Conservation (phyloP, 768 basidiomycete genomes). For the Baorangia bicolor region DNA sequence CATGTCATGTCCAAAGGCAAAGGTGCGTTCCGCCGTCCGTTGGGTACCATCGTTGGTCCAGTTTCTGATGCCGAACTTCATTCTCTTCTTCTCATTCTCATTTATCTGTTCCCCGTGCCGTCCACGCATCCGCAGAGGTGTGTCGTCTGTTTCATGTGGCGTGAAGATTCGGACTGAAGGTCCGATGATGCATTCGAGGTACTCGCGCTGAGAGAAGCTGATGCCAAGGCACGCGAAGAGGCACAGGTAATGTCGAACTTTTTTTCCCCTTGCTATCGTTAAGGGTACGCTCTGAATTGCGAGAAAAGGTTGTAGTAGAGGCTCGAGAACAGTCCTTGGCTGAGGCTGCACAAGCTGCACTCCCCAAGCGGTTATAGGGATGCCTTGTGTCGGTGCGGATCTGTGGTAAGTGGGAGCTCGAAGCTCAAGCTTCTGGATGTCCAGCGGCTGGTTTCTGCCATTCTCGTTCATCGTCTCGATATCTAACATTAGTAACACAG, state of each 20-base stretch:
- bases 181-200: slow-evolving; percentile 10
- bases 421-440: neutral
- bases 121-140: slow-evolving; percentile 18
- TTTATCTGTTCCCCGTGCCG: neutral
- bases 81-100: neutral
- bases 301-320: slow-evolving; percentile 24
- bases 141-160: neutral
- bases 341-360: slow-evolving; percentile 30
- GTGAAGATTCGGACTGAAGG: neutral
- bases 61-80: neutral
- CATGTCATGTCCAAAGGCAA: slow-evolving; percentile 32
- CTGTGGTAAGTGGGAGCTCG: neutral
- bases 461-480: neutral
- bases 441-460: neutral
- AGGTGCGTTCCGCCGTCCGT: slow-evolving; percentile 20
- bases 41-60: neutral
- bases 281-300: neutral
- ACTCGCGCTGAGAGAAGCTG: slow-evolving; percentile 22
- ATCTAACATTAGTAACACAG: neutral
- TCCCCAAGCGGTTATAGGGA: slow-evolving; percentile 17
- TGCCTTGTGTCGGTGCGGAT: neutral
- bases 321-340: slow-evolving; percentile 31
- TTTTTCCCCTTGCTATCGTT: neutral
- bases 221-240: slow-evolving; percentile 18
- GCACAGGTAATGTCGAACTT: slow-evolving; percentile 10